Conservation (phyloP, 139 green algal species). For the Pseudopediastrum boryanum region DNA sequence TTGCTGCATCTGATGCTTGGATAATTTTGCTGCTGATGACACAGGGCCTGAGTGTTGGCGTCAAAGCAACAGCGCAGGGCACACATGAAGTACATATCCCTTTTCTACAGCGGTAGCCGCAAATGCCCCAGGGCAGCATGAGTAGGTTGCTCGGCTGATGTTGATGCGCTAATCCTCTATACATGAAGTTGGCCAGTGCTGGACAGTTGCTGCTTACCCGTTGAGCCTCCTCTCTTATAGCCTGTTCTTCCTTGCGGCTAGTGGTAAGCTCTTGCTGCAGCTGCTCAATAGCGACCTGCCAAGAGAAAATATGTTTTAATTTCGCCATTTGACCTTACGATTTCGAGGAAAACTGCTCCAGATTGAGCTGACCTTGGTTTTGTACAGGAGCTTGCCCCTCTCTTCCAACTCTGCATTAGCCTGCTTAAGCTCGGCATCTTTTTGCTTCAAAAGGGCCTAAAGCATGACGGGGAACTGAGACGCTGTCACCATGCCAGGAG, state of each 20-base stretch:
- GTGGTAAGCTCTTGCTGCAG: constrained; percentile 56
- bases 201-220: constrained; percentile 22
- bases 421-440: constrained; percentile 49
- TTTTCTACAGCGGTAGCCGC: too few species aligned
- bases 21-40: too few species aligned
- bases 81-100: too few species aligned
- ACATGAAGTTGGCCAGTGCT: background rate
- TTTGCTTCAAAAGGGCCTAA: constrained; percentile 41
- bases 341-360: background rate
- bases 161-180: too few species aligned
- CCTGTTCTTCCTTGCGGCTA: constrained; percentile 50
- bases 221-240: constrained; percentile 51
- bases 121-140: too few species aligned
- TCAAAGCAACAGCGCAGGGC: too few species aligned
- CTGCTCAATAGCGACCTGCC: constrained; percentile 65
- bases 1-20: too few species aligned
- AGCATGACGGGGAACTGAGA: background rate
- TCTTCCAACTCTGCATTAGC: constrained; percentile 61
- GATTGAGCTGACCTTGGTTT: constrained; percentile 52
- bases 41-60: too few species aligned
- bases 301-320: too few species aligned
- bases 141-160: too few species aligned
- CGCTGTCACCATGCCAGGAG: constrained; percentile 7
- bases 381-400: constrained; percentile 57
- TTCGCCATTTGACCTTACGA: too few species aligned